Conservation (phyloP, 768 basidiomycete genomes). For the Sporobolomyces roseus region DNA sequence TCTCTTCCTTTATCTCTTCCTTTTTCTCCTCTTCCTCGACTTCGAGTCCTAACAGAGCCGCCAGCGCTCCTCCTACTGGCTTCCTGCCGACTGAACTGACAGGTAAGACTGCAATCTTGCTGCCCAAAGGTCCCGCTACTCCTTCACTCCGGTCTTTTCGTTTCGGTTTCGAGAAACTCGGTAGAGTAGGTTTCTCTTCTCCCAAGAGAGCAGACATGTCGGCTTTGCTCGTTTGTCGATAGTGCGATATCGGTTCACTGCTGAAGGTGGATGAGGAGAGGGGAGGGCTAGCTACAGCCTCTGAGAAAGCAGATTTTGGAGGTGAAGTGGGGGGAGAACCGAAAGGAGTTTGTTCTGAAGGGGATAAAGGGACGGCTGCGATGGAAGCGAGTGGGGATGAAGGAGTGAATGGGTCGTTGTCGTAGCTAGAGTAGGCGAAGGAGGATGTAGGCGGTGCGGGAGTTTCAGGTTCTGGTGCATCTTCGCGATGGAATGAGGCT, state of each 20-base stretch:
- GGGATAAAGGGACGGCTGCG: background rate
- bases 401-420: background rate
- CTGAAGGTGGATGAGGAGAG: background rate
- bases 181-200: conserved; percentile 31
- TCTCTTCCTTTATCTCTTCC: background rate
- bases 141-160: conserved; percentile 5
- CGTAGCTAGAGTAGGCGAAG: conserved; percentile 5
- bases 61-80: conserved; percentile 30
- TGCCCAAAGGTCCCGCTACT: conserved; percentile 8
- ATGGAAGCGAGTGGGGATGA: background rate
- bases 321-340: conserved; percentile 24
- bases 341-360: conserved; percentile 25
- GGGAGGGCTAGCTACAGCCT: too few species aligned
- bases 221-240: background rate
- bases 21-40: conserved; percentile 25
- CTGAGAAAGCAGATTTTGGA: background rate
- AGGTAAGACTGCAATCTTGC: conserved; percentile 22
- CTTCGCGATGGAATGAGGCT: conserved; percentile 8
- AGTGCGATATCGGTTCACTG: background rate
- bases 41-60: conserved; percentile 33
- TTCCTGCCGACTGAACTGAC: conserved; percentile 28
- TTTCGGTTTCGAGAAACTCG: conserved; percentile 17
- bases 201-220: conserved; percentile 35
- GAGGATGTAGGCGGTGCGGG: background rate
- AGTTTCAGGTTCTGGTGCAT: conserved; percentile 30